A percentile compares a stretch with the other conserved stretches of the same genome.
These are phyloP conservation scores for Dactylorhiza incarnata DNA, from an alignment of 106 monocot species.

Conservation along the genomic window DNA sequence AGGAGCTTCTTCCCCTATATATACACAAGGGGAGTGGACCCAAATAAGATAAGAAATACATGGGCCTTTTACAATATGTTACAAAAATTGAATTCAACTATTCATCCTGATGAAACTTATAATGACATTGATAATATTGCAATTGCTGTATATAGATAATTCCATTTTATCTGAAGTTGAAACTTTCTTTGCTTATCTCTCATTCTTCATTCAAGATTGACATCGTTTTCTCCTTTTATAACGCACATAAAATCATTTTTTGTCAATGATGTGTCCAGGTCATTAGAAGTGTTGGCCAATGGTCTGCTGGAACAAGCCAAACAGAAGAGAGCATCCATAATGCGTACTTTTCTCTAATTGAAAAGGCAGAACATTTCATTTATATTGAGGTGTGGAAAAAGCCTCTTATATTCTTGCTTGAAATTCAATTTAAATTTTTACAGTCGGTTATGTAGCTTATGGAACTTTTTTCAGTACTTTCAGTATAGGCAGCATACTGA, in stretches of 20 bases:
- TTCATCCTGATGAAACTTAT: not conserved
- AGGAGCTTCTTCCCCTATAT: too few species aligned
- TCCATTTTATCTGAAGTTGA: not conserved
- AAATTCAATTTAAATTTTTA: not conserved
- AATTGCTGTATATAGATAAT: not conserved
- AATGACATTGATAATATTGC: not conserved
- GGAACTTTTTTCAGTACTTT: not conserved
- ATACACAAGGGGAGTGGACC: too few species aligned
- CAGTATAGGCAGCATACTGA: not conserved
- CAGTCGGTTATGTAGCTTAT: not conserved
- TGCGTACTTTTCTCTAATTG: slow-evolving; percentile 85
- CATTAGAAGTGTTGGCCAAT: slow-evolving; percentile 88
- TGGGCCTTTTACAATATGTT: too few species aligned
- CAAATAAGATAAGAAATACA: too few species aligned
- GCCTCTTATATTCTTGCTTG: not conserved
- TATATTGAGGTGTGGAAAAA: slow-evolving; percentile 77
- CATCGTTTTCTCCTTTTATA: not conserved
- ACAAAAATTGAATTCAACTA: too few species aligned
- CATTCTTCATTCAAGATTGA: not conserved
- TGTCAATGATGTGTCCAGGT: slow-evolving; percentile 36
- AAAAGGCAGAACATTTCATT: slow-evolving; percentile 92
- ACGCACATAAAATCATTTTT: not conserved
- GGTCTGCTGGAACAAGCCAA: slow-evolving; percentile 96
- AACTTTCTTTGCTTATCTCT: not conserved
- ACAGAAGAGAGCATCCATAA: slow-evolving; percentile 98